Conservation (phyloP, 73 alveolate species). For the Paramecium pentaurelia region DNA sequence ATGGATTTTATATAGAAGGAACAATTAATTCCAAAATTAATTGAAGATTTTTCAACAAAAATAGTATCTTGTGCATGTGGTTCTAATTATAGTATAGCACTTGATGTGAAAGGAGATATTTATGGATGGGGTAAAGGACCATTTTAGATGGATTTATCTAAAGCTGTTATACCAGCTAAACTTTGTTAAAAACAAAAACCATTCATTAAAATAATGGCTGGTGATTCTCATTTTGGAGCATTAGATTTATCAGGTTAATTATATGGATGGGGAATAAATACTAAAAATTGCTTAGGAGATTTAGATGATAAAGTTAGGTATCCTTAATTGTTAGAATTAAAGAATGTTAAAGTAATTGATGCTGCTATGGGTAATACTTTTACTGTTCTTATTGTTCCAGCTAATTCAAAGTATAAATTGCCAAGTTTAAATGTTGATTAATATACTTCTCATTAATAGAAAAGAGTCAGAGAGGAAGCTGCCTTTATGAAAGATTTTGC, state of each 20-base stretch:
- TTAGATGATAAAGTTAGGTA: background rate
- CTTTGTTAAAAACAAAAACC: background rate
- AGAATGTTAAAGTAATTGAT: background rate
- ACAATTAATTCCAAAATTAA: background rate
- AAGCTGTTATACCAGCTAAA: background rate
- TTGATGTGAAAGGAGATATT: constrained; percentile 29
- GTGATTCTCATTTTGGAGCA: constrained; percentile 39
- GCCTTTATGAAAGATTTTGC: background rate
- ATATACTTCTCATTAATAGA: background rate
- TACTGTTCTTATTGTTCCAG: constrained; percentile 24
- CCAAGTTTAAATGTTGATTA: background rate
- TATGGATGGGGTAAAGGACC: constrained; percentile 51
- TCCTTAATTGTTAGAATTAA: background rate
- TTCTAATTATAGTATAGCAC: background rate
- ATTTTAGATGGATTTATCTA: background rate
- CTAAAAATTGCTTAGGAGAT: background rate
- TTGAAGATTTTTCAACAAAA: background rate
- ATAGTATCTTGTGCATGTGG: constrained; percentile 34
- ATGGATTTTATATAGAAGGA: background rate
- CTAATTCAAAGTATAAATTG: background rate
- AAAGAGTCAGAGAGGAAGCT: background rate
- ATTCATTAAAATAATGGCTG: constrained; percentile 14
- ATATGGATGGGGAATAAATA: constrained; percentile 27
- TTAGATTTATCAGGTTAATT: background rate
- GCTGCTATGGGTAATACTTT: background rate